Percentiles rank a stretch among this genome's conserved stretches.
Evolutionary conservation across 1,284 basidiomycete genomes (phyloP).

Genomic region (Moesziomyces sp.): DNA sequence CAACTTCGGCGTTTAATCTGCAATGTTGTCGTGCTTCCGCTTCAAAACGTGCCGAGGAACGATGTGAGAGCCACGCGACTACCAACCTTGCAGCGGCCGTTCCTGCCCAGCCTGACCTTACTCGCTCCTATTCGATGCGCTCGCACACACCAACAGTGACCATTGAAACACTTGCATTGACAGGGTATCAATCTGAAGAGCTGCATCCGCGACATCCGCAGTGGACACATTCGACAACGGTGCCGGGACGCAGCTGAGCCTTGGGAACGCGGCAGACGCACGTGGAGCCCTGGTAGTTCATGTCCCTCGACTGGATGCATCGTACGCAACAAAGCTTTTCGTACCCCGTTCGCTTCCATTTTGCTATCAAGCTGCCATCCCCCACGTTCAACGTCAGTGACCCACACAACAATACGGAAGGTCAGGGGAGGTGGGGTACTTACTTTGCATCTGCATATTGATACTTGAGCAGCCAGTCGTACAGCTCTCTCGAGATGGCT

Average conservation of each 20-base stretch:
- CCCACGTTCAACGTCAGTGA: background rate
- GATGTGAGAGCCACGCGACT: no score
- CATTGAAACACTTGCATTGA: background rate
- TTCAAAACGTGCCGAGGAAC: no score
- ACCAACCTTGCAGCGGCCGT: no score
- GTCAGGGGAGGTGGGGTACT: slow-evolving; percentile 63
- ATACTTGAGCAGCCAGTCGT: slow-evolving; percentile 98
- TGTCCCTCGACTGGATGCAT: slow-evolving; percentile 97
- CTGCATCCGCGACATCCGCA: slow-evolving; percentile 73
- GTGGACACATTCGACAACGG: slow-evolving; percentile 95
- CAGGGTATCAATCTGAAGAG: slow-evolving; percentile 49
- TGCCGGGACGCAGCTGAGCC: slow-evolving; percentile 86
- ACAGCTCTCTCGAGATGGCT: slow-evolving; percentile 90
- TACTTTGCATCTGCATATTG: slow-evolving; percentile 97
- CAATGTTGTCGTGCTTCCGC: no score
- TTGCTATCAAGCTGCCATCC: slow-evolving; percentile 84
- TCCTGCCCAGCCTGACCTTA: no score
- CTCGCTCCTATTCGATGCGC: no score
- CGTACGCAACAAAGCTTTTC: slow-evolving; percentile 97
- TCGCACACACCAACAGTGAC: no score
- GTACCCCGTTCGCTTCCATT: slow-evolving; percentile 99
- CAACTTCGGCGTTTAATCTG: no score
- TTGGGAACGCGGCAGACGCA: slow-evolving; percentile 98
- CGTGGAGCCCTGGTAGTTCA: slow-evolving; percentile 99
- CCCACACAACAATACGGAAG: background rate